Base-by-base conservation (phyloP, 352 stramenopile genomes). In the Globisporangium barbulae region DNA sequence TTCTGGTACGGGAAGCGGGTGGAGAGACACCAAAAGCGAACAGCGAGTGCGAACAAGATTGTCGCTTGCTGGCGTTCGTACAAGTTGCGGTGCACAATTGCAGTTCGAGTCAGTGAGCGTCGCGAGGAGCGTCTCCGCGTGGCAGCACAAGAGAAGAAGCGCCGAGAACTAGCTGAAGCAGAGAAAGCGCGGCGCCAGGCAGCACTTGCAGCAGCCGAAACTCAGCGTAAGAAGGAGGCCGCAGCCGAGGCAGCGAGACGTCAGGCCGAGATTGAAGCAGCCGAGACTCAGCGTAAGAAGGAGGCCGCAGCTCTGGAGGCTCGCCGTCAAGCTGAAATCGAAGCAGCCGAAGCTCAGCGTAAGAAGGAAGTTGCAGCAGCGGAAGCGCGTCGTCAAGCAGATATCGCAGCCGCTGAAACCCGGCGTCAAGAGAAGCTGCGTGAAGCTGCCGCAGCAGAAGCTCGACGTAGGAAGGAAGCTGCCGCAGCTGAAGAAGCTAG, bases 1-100 rank as follows among this genome's bases (percentile, higher is more conserved):
- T 63, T 50, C n/a, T 88, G 79, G 79, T 86, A 75, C 53, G 55
- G 21, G 12, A 63, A 67, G 7, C 44, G 58, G 19, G 72, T 70
- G 64, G 21, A 42, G 21, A 61, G 59, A 30, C 69, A 73, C 17
- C 48, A 61, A 30, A 83, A 78, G 39, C 71, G 74, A 8, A 56
- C 15, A 10, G 30, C 28, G 4, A 49, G 74, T 31, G 59, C 48
- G 25, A 60, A 71, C 33, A 74, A 56, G 15, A 84, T 85, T 31
- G 65, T 33, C 0, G 52, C 30, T n/a, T 76, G 67, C 47, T 86
- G 76, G 76, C 58, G 60, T 2, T 70, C 71, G 28, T 73, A 59
- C 35, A 61, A 57, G 39, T 63, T 86, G 5, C 70, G 60, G 3
- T 59, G 31, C 17, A 45, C 53, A 17, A 54, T 88, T 8, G 47